Evolutionary conservation across 2,329 filamentous ascomycete species (phyloP), one percentile per base, ranked within the genome.

Genomic region (Aspergillus sclerotialis): DNA sequence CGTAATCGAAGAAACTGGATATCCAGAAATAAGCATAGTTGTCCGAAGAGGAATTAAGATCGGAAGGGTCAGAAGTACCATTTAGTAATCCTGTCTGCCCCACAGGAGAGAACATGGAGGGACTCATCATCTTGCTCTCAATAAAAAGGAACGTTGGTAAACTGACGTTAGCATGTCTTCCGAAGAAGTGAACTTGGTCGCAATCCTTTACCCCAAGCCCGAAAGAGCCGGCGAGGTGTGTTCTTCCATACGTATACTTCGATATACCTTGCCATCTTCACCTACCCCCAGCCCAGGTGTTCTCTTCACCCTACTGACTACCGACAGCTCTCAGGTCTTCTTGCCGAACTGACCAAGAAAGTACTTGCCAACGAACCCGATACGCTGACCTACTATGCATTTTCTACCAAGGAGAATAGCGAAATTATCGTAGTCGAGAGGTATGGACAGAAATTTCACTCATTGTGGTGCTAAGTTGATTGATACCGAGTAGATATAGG

Each of bases 361-460:
- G 55, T 60, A 14, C 48, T 56, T 30, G 49, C 45, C 19, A 44
- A 55, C 11, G 57, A 61, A 27, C 54, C 57, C 6, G 48, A 48
- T 13, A 54, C 52, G 7, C 36, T 60, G 9, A 31, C 52, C 18
- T 60, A 58, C 40, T 58, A 57, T 25, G 46, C 49, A 10, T 46
- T 55, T 9, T 33, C 39, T 7, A 42, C 50, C 10, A 40, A 47
- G 16, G 50, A 49, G 10, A 51, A 50, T 24, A 48, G 54, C 10
- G 55, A 58, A 30, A 48, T 61, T 29, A 45, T 59, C 16, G 46
- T 55, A 10, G 46, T 60, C n/a, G 56, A 60, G 28, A 51, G 52
- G 56, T 59, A 36, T 34, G 35, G 10, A 36, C 34, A 35, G 1
- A 17, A 15, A 8, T 18, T 17, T 13, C 9, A 18, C 6, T n/a